phyloP scores from a whole-genome alignment of 805 yeast species.

The Yarrowia sp. region DNA sequence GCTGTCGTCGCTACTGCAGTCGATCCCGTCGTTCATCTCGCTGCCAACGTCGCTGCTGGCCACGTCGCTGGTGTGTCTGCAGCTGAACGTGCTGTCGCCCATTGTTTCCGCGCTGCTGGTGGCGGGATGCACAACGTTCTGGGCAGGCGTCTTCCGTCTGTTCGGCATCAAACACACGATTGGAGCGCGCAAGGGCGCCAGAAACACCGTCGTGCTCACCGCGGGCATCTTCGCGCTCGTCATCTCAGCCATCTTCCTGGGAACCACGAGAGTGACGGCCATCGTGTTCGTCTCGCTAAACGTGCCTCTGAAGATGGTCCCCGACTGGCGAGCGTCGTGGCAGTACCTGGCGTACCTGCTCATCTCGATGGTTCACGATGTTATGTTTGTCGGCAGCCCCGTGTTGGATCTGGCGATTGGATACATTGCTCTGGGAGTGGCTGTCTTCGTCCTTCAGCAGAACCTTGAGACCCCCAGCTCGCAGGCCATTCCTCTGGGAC shows the following conservation, averaged over 20 bases:
- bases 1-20: constrained; percentile 29
- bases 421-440: constrained; percentile 28
- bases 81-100: constrained; percentile 25
- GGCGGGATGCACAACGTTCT: constrained; percentile 33
- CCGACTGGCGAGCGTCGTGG: constrained; percentile 23
- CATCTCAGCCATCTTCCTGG: constrained; percentile 31
- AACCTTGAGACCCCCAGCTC: constrained; percentile 12
- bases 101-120: constrained; percentile 29
- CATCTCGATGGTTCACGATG: constrained; percentile 29
- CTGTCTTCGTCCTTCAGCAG: constrained; percentile 27
- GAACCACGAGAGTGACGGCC: constrained; percentile 32
- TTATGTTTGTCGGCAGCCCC: constrained; percentile 16
- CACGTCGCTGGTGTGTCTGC: constrained; percentile 30
- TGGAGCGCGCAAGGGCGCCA: constrained; percentile 5
- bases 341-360: constrained; percentile 25
- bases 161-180: constrained; percentile 28
- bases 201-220: constrained; percentile 30
- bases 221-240: constrained; percentile 31
- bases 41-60: constrained; percentile 37
- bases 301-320: constrained; percentile 27
- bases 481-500: constrained; percentile 15
- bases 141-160: constrained; percentile 31
- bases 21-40: constrained; percentile 38
- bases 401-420: constrained; percentile 26
- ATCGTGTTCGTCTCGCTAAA: constrained; percentile 31